A percentile compares a stretch with the other conserved stretches of the same genome.
Conservation (phyloP, 495 filamentous ascomycete genomes). For the Aspergillus homomorphus region DNA sequence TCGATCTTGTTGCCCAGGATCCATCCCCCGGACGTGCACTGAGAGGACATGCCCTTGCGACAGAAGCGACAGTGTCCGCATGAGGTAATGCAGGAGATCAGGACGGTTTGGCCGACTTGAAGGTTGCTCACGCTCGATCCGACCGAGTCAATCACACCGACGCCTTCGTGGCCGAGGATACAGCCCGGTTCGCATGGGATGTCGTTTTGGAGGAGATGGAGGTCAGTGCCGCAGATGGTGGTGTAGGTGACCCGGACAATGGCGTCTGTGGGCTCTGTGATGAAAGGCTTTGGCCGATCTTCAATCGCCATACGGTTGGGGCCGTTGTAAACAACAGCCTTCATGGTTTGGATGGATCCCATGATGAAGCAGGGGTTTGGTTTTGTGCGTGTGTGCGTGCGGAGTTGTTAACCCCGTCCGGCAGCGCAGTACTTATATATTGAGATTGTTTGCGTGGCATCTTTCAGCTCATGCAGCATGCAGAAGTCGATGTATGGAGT, state of each 20-base stretch:
- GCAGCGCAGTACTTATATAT: background rate
- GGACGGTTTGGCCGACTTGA: slow-evolving; percentile 36
- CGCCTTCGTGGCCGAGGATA: slow-evolving; percentile 82
- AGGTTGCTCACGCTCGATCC: slow-evolving; percentile 56
- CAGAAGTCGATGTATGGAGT: background rate
- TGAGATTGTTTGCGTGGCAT: background rate
- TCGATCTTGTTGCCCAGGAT: slow-evolving; percentile 42
- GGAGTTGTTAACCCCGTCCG: no score
- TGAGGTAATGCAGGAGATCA: slow-evolving; percentile 39
- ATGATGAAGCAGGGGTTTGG: background rate
- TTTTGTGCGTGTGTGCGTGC: no score
- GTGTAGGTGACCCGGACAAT: slow-evolving; percentile 68
- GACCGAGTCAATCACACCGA: slow-evolving; percentile 67
- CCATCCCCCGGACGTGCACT: slow-evolving; percentile 45
- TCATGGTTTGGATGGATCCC: slow-evolving; percentile 22
- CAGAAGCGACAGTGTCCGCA: slow-evolving; percentile 41
- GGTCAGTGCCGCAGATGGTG: slow-evolving; percentile 76
- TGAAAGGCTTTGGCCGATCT: slow-evolving; percentile 59
- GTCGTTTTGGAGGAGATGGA: slow-evolving; percentile 67
- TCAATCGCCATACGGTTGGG: slow-evolving; percentile 29
- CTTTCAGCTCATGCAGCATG: background rate
- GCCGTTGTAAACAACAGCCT: slow-evolving; percentile 38
- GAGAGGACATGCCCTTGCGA: slow-evolving; percentile 31
- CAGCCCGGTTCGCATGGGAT: slow-evolving; percentile 69
- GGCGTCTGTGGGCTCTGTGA: slow-evolving; percentile 69